These are phyloP conservation scores for Ascochyta clinopodiicola DNA, from an alignment of 2,329 filamentous ascomycete species.

Conservation along the genomic window DNA sequence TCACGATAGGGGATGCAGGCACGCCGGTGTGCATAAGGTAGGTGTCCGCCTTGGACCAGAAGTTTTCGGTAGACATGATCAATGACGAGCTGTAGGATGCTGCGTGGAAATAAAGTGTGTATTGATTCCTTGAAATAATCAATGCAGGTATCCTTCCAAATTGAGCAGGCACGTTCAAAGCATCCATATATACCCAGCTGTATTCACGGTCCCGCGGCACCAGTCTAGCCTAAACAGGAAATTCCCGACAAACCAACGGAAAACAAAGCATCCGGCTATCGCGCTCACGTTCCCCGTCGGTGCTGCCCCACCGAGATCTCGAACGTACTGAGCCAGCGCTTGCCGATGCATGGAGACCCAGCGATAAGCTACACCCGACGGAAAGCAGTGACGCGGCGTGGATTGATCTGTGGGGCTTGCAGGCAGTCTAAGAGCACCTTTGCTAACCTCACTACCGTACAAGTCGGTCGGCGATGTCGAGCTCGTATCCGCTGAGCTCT, in stretches of 20 bases:
- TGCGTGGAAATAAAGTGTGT: not conserved
- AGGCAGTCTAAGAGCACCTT: no score
- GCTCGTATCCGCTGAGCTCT: no score
- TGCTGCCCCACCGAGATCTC: not conserved
- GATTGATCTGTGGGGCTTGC: no score
- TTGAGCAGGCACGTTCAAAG: not conserved
- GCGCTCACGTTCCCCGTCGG: not conserved
- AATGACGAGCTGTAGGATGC: not conserved
- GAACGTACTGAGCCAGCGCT: not conserved
- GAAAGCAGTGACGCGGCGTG: no score
- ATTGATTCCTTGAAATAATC: not conserved
- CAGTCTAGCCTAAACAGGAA: not conserved
- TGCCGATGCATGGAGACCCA: no score
- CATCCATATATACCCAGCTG: not conserved
- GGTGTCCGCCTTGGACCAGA: conserved; percentile 6
- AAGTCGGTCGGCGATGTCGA: no score
- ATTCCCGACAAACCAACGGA: not conserved
- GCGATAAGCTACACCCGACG: no score
- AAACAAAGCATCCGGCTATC: not conserved
- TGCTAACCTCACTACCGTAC: no score
- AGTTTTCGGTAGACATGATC: not conserved
- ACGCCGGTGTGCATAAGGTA: conserved; percentile 14
- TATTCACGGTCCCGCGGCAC: not conserved
- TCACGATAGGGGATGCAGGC: conserved; percentile 4
- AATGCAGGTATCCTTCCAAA: not conserved